Percentiles rank a stretch among this genome's conserved stretches.
These are phyloP conservation scores for Monosporascus sp. DNA, from an alignment of 2,329 filamentous ascomycete species.

Conservation along the genomic window DNA sequence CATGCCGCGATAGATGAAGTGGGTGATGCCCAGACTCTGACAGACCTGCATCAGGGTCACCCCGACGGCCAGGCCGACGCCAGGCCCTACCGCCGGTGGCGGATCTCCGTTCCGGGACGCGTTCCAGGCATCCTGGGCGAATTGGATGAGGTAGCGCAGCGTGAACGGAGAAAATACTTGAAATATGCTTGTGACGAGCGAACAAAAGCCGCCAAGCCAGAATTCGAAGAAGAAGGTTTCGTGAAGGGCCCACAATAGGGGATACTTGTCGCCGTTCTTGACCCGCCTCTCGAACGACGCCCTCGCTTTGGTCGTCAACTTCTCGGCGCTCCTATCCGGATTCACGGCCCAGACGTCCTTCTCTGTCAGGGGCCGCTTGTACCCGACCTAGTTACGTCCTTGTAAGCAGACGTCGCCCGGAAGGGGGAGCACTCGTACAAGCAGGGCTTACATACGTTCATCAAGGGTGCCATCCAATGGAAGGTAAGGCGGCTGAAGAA, in stretches of 20 bases:
- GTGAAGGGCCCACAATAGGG: constrained; percentile 74
- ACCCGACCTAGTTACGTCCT: constrained; percentile 57
- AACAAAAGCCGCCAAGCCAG: constrained; percentile 73
- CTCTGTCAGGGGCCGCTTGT: constrained; percentile 73
- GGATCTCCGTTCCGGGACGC: constrained; percentile 47
- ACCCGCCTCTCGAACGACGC: constrained; percentile 64
- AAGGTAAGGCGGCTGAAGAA: constrained; percentile 76
- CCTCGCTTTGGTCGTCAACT: constrained; percentile 61
- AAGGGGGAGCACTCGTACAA: not conserved
- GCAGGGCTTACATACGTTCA: constrained; percentile 53
- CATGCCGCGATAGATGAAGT: constrained; percentile 92
- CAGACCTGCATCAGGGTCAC: constrained; percentile 80
- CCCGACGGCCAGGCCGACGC: constrained; percentile 77
- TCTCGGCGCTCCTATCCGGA: constrained; percentile 66
- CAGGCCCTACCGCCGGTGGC: constrained; percentile 64
- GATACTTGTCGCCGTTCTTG: constrained; percentile 62
- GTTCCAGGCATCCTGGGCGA: constrained; percentile 72
- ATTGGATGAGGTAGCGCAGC: constrained; percentile 79
- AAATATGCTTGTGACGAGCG: constrained; percentile 65
- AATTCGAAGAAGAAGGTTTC: constrained; percentile 85
- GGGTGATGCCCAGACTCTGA: constrained; percentile 76
- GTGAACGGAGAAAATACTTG: constrained; percentile 82
- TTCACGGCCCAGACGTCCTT: constrained; percentile 90
- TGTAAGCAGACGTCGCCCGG: constrained; percentile 10
- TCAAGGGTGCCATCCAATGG: constrained; percentile 85